Evolutionary conservation across 73 alveolate species (phyloP), one percentile per base, ranked within the genome.

Genomic region (Stentor coeruleus): DNA sequence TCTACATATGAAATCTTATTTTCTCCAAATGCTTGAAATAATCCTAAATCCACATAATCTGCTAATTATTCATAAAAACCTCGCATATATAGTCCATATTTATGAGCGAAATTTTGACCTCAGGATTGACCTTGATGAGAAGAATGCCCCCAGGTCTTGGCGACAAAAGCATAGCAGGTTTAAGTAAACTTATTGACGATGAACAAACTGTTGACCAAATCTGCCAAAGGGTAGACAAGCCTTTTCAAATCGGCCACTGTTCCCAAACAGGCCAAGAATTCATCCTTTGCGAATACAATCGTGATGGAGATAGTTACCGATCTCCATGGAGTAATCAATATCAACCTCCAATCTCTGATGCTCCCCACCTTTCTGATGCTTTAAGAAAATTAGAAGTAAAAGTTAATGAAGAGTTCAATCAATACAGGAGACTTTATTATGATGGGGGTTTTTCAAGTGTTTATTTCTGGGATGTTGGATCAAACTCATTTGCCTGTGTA

Each of bases 311-410:
- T 73, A 74, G 95, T 28, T 93, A 85, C 75, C 84, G 98, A 74
- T 93, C 96, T 20, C 98, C 98, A 58, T 91, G 93, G 93, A 72
- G 94, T 35, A 93, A 91, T 77, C 42, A 81, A n/a, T 93, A 93
- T 76, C 90, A 87, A 84, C 98, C 98, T 0, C 88, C 91, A 3
- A 33, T 84, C 2, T 83, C 81, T n/a, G 92, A 87, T 11, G 85
- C 84, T 77, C 77, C 59, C 59, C 77, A 49, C 77, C 92, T 91
- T 38, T 81, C 93, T 30, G 90, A 81, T n/a, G 91, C 84, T 39
- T 77, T 94, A 40, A 79, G 93, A n/a, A 87, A 60, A 40, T 74
- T 94, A 86, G 98, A 94, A 87, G 81, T 84, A 83, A 85, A 88
- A 81, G 87, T 92, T 28, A 94, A 94, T 85, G 83, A 89, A 31